Conservation (phyloP, 2,329 filamentous ascomycete genomes). For the Colletotrichum tropicale region DNA sequence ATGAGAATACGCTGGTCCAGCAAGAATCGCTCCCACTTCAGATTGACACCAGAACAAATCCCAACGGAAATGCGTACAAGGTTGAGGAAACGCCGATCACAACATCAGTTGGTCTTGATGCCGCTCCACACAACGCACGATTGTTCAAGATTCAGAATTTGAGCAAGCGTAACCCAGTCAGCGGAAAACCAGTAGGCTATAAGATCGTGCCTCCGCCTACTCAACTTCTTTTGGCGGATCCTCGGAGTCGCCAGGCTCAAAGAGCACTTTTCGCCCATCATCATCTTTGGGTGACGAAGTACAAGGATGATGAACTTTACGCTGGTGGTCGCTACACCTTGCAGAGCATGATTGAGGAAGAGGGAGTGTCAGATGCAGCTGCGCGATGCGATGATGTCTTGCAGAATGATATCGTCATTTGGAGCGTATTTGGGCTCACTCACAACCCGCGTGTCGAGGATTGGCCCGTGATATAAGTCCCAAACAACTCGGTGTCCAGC, state of each 20-base stretch:
- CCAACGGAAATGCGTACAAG: slow-evolving; percentile 47
- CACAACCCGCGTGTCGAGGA: slow-evolving; percentile 61
- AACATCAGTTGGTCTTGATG: slow-evolving; percentile 38
- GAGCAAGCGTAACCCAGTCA: slow-evolving; percentile 30
- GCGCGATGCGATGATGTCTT: slow-evolving; percentile 49
- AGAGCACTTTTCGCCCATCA: neutral
- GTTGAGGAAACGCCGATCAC: slow-evolving; percentile 47
- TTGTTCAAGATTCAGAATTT: slow-evolving; percentile 39
- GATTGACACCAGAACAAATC: slow-evolving; percentile 45
- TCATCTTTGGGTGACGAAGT: neutral
- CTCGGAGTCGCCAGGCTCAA: neutral
- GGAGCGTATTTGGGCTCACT: slow-evolving; percentile 59
- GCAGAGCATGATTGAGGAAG: neutral
- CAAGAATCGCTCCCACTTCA: neutral
- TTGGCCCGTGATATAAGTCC: slow-evolving; percentile 56
- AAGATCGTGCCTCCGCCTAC: neutral
- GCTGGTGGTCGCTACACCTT: neutral
- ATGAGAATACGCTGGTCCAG: slow-evolving; percentile 47
- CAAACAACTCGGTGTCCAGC: neutral
- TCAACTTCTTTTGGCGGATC: neutral
- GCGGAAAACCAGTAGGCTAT: slow-evolving; percentile 35
- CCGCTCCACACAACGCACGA: slow-evolving; percentile 33
- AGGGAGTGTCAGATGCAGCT: neutral
- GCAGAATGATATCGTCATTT: slow-evolving; percentile 61
- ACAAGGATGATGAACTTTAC: neutral